Evolutionary conservation across 495 filamentous ascomycete genomes (phyloP).

Genomic region (Penicillium fimorum): DNA sequence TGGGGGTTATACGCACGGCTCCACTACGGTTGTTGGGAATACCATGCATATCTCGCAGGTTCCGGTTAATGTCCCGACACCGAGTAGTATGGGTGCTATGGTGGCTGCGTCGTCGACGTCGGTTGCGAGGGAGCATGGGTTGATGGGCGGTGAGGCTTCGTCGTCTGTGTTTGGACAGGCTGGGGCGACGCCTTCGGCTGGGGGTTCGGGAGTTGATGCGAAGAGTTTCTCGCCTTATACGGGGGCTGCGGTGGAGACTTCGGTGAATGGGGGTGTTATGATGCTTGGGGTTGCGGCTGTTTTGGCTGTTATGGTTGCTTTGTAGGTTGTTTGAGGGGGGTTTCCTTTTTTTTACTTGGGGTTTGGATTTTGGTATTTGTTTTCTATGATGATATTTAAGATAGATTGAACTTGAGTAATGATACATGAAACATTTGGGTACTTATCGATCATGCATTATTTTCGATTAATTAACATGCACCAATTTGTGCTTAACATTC

Average conservation of each 20-base stretch:
- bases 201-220: slow-evolving; percentile 22
- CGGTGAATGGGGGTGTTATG: slow-evolving; percentile 15
- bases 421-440: slow-evolving; percentile 12
- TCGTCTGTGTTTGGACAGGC: slow-evolving; percentile 9
- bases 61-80: slow-evolving; percentile 22
- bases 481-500: background rate
- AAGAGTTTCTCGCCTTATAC: slow-evolving; percentile 22
- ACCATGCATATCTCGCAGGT: slow-evolving; percentile 25
- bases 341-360: slow-evolving; percentile 1
- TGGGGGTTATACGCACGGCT: slow-evolving; percentile 17
- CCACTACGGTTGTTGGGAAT: slow-evolving; percentile 11
- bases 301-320: slow-evolving; percentile 30
- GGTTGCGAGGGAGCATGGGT: slow-evolving; percentile 1
- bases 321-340: slow-evolving; percentile 14
- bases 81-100: slow-evolving; percentile 17
- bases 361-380: slow-evolving; percentile 3
- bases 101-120: slow-evolving; percentile 11
- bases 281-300: slow-evolving; percentile 27
- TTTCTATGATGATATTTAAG: background rate
- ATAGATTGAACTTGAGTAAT: slow-evolving; percentile 18
- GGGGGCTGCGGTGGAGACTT: slow-evolving; percentile 20
- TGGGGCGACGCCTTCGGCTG: slow-evolving; percentile 16
- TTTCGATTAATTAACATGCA: slow-evolving; percentile 1
- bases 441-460: background rate
- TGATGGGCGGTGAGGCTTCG: slow-evolving; percentile 15